Base-by-base conservation (phyloP, 179 eudicot species). In the Dionaea muscipula region DNA sequence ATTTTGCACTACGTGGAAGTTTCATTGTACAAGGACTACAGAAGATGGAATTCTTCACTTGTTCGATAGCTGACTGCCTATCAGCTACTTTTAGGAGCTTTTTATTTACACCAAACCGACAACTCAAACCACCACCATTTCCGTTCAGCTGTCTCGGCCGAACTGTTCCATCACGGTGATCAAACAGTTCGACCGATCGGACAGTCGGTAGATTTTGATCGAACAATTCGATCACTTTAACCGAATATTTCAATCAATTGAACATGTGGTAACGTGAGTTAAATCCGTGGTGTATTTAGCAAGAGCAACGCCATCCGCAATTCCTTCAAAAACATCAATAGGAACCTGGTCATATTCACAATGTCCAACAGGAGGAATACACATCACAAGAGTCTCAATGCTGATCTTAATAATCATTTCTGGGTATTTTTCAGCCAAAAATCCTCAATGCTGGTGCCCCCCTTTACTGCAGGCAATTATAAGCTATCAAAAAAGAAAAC, bases 31-130 rank as follows among this genome's bases (percentile, higher is more conserved):
- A n/a, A n/a, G n/a, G n/a, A n/a, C n/a, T n/a, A n/a, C n/a, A n/a
- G n/a, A n/a, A n/a, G n/a, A n/a, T n/a, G n/a, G n/a, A n/a, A n/a
- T 84, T 87, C 81, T 91, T 87, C 72, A 91, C 88, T 84, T 91
- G 98, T 69, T 91, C 98, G 51, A 82, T 82, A 26, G 91, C 79
- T 63, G 76, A 82, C 60, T 73, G 65, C 67, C 66, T 82, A 62
- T 91, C 98, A 71, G 88, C 88, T 20, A 65, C 81, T 64, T 67
- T 77, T 16, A n/a, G 76, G 84, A 35, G 86, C 81, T 62, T n/a
- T n/a, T n/a, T n/a, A n/a, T n/a, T n/a, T n/a, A n/a, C n/a, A n/a
- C n/a, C n/a, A n/a, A n/a, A n/a, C n/a, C n/a, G n/a, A n/a, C n/a
- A n/a, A n/a, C n/a, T n/a, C n/a, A 91, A 76, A 55, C 98, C 98